phyloP scores from a whole-genome alignment of 768 basidiomycete species.

The Russula griseocarnosa region DNA sequence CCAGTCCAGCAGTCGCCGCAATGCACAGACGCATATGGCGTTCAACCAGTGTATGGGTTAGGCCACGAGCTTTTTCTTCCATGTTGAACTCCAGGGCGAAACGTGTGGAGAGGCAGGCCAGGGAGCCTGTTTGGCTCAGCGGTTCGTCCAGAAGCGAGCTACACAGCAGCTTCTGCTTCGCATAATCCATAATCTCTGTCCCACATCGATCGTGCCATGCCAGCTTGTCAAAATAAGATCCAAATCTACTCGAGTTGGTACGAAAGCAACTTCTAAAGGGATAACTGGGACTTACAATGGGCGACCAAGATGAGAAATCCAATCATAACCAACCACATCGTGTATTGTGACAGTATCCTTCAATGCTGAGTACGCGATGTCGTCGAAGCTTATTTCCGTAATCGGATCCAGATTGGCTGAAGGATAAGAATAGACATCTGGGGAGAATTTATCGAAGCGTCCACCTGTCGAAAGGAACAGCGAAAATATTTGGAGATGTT shows the following conservation, averaged over 20 bases:
- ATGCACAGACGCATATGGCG: not conserved
- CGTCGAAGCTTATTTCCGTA: conserved; percentile 1
- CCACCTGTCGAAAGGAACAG: too few species aligned
- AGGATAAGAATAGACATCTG: not conserved
- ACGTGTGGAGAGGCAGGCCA: not conserved
- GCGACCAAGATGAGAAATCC: conserved; percentile 7
- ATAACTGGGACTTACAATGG: not conserved
- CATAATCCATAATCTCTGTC: not conserved
- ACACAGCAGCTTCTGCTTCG: not conserved
- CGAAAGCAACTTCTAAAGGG: not conserved
- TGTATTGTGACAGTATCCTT: not conserved
- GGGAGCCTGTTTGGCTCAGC: not conserved
- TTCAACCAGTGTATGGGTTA: not conserved
- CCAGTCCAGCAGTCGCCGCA: not conserved
- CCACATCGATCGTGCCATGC: rapidly evolving
- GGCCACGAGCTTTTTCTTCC: too few species aligned
- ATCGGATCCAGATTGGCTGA: not conserved
- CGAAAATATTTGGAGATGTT: too few species aligned
- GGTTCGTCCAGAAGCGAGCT: too few species aligned
- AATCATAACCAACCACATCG: not conserved
- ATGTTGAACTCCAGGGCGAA: too few species aligned
- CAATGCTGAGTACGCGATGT: not conserved
- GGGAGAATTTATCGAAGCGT: not conserved
- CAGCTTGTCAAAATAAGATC: not conserved
- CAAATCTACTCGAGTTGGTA: not conserved